These are phyloP conservation scores for Rhizopogon sp. DNA, from an alignment of 768 basidiomycete species.

Conservation along the genomic window DNA sequence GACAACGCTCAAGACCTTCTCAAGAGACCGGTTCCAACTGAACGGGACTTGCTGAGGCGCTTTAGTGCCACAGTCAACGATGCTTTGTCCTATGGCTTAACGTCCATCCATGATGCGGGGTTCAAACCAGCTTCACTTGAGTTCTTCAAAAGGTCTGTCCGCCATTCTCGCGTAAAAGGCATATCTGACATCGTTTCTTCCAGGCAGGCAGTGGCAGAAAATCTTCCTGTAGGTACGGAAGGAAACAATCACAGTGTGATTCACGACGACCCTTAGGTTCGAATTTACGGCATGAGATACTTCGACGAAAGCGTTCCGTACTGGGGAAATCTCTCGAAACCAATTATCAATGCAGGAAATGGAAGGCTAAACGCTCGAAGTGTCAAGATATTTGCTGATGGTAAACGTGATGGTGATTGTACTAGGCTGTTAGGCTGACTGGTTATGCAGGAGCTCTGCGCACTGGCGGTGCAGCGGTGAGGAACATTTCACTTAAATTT, in stretches of 20 bases:
- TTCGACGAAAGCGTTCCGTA: conserved; percentile 64
- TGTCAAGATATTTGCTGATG: conserved; percentile 74
- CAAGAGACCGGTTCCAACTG: conserved; percentile 56
- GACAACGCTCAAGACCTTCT: conserved; percentile 86
- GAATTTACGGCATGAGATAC: conserved; percentile 73
- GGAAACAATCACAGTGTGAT: conserved; percentile 4
- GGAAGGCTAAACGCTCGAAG: conserved; percentile 67
- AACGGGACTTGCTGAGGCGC: conserved; percentile 53
- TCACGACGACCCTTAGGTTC: conserved; percentile 42
- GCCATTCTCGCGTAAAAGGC: not conserved
- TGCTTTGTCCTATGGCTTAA: conserved; percentile 68
- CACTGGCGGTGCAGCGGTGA: conserved; percentile 84
- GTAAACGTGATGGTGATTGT: conserved; percentile 7
- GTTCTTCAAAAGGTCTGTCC: conserved; percentile 62
- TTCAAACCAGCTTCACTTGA: conserved; percentile 61
- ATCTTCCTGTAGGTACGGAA: conserved; percentile 49
- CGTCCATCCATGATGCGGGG: conserved; percentile 84
- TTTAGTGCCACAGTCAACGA: conserved; percentile 63
- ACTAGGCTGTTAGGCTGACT: not conserved
- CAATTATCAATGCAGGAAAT: conserved; percentile 52
- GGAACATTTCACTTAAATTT: conserved; percentile 8
- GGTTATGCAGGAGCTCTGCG: conserved; percentile 69
- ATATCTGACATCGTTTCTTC: not conserved
- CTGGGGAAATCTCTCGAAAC: conserved; percentile 63
- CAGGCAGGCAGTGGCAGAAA: conserved; percentile 58